Conservation (phyloP, 768 basidiomycete species). For the Leccinum subtestaceum region DNA sequence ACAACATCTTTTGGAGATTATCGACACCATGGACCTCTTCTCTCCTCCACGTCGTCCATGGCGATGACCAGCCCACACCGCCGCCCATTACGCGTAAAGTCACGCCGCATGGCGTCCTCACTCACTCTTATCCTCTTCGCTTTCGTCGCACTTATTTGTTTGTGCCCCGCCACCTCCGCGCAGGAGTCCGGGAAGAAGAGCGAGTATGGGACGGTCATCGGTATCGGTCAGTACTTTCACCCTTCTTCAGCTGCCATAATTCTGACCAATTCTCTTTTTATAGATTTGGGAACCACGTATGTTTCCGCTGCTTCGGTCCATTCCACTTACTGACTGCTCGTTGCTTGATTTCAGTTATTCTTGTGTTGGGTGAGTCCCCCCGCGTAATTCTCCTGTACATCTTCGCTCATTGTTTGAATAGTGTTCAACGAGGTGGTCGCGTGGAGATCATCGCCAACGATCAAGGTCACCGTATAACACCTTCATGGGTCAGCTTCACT, state of each 20-base stretch:
- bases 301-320: slow-evolving; percentile 15
- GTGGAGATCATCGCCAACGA: slow-evolving; percentile 91
- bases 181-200: slow-evolving; percentile 51
- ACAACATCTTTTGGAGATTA: no score
- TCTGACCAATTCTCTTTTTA: slow-evolving; percentile 7
- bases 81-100: slow-evolving; percentile 56
- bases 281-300: slow-evolving; percentile 91
- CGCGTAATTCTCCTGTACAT: background rate
- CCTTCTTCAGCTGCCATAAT: accelerated
- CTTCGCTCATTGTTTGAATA: slow-evolving; percentile 24
- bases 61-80: slow-evolving; percentile 28
- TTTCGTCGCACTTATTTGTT: slow-evolving; percentile 67
- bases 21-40: background rate
- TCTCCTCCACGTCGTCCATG: slow-evolving; percentile 15
- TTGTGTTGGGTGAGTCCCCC: slow-evolving; percentile 78
- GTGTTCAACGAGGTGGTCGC: slow-evolving; percentile 81
- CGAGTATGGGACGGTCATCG: slow-evolving; percentile 91
- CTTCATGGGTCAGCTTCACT: slow-evolving; percentile 81
- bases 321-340: slow-evolving; percentile 19
- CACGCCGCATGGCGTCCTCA: slow-evolving; percentile 53
- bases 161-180: slow-evolving; percentile 65
- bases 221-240: slow-evolving; percentile 63
- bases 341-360: slow-evolving; percentile 62
- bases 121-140: slow-evolving; percentile 59
- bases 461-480: slow-evolving; percentile 86